phyloP scores from a whole-genome alignment of 179 eudicot species.

The Dionaea muscipula region DNA sequence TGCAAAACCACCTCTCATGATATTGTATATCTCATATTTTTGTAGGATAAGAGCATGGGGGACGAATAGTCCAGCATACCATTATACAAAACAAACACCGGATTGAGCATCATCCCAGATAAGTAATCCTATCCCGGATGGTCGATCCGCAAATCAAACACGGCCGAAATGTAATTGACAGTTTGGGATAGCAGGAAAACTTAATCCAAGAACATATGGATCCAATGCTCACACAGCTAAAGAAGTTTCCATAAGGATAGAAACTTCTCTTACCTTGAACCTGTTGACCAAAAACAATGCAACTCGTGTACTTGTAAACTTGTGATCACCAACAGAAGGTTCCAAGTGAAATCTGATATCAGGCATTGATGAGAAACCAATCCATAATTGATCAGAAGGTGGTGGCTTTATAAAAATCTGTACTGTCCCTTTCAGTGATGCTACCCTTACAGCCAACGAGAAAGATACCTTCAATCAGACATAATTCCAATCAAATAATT shows the following conservation, averaged over 20 bases:
- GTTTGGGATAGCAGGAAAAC: too few species aligned
- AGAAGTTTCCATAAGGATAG: too few species aligned
- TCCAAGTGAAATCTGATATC: conserved; percentile 73
- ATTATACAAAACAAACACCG: too few species aligned
- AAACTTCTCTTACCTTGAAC: conserved; percentile 71
- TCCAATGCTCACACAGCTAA: too few species aligned
- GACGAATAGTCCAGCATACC: too few species aligned
- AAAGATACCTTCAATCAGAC: conserved; percentile 63
- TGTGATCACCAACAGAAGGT: conserved; percentile 76
- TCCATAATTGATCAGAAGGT: conserved; percentile 93
- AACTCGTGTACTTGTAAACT: conserved; percentile 57
- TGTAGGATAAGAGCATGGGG: too few species aligned
- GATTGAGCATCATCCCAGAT: too few species aligned
- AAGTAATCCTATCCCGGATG: too few species aligned
- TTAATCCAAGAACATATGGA: background rate
- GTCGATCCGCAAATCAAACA: too few species aligned
- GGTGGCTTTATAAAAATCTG: conserved; percentile 85
- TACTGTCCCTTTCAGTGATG: conserved; percentile 64
- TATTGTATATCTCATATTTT: too few species aligned
- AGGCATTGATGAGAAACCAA: conserved; percentile 82
- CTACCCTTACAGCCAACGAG: conserved; percentile 57
- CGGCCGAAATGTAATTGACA: too few species aligned
- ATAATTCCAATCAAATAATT: conserved; percentile 4
- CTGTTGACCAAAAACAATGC: conserved; percentile 63
- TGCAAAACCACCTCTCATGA: too few species aligned